Evolutionary conservation across 306 rosid species (phyloP), one percentile per base, ranked within the genome.

Genomic region (Delonix regia): DNA sequence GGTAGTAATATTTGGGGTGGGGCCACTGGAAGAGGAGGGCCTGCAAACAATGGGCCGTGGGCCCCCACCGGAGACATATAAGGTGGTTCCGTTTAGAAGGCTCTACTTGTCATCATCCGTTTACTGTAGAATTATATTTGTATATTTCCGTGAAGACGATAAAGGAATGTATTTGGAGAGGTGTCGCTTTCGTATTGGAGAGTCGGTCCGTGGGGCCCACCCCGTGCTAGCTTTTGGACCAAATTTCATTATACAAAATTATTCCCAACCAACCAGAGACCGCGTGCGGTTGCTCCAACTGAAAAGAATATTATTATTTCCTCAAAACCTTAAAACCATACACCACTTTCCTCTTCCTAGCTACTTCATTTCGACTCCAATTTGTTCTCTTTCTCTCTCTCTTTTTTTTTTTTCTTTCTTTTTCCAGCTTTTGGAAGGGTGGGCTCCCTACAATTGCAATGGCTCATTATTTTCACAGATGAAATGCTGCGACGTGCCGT

Each of bases 211-310:
- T 45, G 86, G 97, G 87, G 19, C 62, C 86, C 83, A 53, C 4
- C 44, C 71, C 66, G 33, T 59, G 82, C 65, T 55, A 61, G 57
- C 86, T 44, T 61, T 56, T 48, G 24, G 71, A 56, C 69, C 51
- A 57, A 7, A 48, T 67, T 59, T 75, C 42, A 42, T 22, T 39
- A 74, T 41, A 33, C 4, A 27, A 41, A 55, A 73, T 24, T 6
- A 34, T 53, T 59, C n/a, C 52, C 92, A 86, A 84, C 91, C 93
- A 88, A 91, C 89, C 91, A 89, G 85, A 86, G 84, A 13, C 71
- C 92, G 97, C 97, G 92, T 88, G 97, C 88, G 34, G 45, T 57
- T 86, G 88, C 87, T 69, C 89, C 88, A 82, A 78, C 72, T 56
- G 78, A 64, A 80, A 75, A 75, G 2, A 66, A 56, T 56, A 71